These are phyloP conservation scores for Scutellaria barbata DNA, from an alignment of 257 asterid genomes.

Conservation along the genomic window DNA sequence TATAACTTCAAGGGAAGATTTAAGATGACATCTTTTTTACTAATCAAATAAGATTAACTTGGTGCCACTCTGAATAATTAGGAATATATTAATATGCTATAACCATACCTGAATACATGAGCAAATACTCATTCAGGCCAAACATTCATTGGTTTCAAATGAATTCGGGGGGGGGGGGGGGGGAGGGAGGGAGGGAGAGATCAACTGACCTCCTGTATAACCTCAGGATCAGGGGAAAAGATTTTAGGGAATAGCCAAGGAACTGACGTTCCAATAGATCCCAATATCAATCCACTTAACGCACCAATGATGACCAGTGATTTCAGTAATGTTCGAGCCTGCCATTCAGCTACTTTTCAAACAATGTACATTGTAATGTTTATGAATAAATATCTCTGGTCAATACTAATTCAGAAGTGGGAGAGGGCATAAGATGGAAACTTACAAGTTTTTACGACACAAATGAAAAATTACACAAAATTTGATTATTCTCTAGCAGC, in stretches of 20 bases:
- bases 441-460: not conserved
- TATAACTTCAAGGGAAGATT: too few relatives aligned
- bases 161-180: not conserved
- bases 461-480: not conserved
- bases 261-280: conserved; percentile 69
- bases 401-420: conserved; percentile 20
- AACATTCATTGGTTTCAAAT: conserved; percentile 13
- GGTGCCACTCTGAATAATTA: not conserved
- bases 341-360: conserved; percentile 38
- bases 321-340: conserved; percentile 83
- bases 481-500: conserved; percentile 8
- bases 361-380: not conserved
- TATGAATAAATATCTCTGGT: conserved; percentile 2
- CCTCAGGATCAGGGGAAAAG: conserved; percentile 82
- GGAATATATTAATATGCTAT: not conserved
- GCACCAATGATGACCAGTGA: conserved; percentile 83
- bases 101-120: not conserved
- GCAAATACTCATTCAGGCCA: not conserved
- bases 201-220: conserved; percentile 70
- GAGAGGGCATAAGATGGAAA: not conserved
- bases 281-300: conserved; percentile 69
- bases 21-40: too few relatives aligned
- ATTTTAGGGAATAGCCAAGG: conserved; percentile 87
- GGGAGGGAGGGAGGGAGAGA: too few relatives aligned
- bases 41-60: too few relatives aligned